Base-by-base conservation (phyloP, 345 rosid species). In the Pistacia vera region DNA sequence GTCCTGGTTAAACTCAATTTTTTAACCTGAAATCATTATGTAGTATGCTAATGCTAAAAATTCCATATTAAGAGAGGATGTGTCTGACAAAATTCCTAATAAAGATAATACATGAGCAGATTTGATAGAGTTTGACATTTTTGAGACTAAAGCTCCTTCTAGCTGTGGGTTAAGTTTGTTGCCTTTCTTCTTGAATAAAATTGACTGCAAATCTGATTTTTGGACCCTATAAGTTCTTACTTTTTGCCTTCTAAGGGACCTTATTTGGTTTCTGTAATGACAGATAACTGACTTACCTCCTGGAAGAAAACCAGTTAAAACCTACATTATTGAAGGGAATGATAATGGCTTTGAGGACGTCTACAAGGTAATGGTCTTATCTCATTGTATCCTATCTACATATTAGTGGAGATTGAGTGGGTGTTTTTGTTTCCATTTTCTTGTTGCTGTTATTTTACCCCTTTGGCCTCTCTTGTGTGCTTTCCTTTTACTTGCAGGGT, bases 241-340 rank as follows among this genome's bases (percentile, higher is more conserved):
- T 78, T 33, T 9, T 66, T 62, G 54, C 49, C 46, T 46, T n/a
- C 52, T 64, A 61, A 69, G n/a, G 17, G 44, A 11, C 13, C 3
- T n/a, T 72, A 16, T 71, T 59, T 49, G 46, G 58, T 33, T 79
- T 11, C 64, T 71, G 18, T 20, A 44, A 73, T 84, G 75, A 69
- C 91, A 93, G 99, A 95, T 96, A 75, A 96, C 93, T 75, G 95
- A 85, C 83, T 81, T 96, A 82, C 99, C 98, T 79, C 91, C 97
- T 22, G 99, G 99, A 82, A 90, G 99, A 82, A 81, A 84, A 77
- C 98, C 98, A 8, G 92, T 93, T 79, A 92, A 93, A 82, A 96
- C 98, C 13, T 78, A 80, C 72, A 83, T 85, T 28, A 73, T 92
- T 54, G 95, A 90, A 79, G 97, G 91, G 76, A 88, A 81, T 79